Evolutionary conservation across 192 early-diverging fungal genomes (phyloP).

Genomic region (Neocallimastix lanati): DNA sequence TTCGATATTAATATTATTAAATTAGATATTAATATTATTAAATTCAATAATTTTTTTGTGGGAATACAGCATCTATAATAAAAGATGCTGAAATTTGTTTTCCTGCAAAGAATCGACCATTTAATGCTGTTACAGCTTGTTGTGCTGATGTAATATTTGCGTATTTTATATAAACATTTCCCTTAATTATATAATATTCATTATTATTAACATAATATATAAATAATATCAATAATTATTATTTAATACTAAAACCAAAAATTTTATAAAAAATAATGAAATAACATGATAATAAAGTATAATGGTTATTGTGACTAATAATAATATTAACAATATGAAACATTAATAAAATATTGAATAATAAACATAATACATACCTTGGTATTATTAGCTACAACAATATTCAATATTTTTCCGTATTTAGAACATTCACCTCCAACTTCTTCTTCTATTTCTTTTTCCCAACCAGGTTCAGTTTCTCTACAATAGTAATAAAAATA

Average conservation of each 20-base stretch:
- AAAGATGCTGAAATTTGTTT: conserved; percentile 29
- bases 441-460: conserved; percentile 64
- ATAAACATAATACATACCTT: conserved; percentile 16
- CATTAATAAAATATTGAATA: too few relatives aligned
- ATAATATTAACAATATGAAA: too few relatives aligned
- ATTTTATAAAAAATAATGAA: too few relatives aligned
- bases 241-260: too few relatives aligned
- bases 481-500: too few relatives aligned
- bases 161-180: conserved; percentile 73
- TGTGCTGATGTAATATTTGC: conserved; percentile 41
- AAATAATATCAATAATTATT: too few relatives aligned
- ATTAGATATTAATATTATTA: too few relatives aligned
- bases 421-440: conserved; percentile 63
- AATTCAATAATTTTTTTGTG: background rate
- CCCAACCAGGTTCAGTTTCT: conserved; percentile 69
- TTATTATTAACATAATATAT: too few relatives aligned
- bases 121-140: conserved; percentile 47
- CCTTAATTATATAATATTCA: conserved; percentile 23
- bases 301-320: too few relatives aligned
- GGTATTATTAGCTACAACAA: conserved; percentile 47
- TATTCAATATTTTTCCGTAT: conserved; percentile 56
- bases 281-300: too few relatives aligned
- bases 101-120: conserved; percentile 80
- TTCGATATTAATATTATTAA: too few relatives aligned
- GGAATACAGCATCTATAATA: background rate